Conservation (phyloP, 495 filamentous ascomycete species). For the Coniosporium apollinis region DNA sequence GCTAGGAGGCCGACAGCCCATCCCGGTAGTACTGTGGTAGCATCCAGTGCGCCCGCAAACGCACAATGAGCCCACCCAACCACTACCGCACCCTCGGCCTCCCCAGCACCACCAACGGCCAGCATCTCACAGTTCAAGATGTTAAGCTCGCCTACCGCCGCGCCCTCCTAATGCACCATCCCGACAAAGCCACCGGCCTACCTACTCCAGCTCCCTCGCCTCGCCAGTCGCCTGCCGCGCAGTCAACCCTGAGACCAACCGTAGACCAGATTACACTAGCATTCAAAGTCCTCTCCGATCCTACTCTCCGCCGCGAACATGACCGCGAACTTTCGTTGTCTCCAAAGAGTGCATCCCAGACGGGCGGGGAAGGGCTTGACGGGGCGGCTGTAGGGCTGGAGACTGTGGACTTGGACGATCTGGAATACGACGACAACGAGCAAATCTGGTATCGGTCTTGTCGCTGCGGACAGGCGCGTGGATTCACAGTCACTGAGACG, state of each 20-base stretch:
- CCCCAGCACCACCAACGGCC: constrained; percentile 11
- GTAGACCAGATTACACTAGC: constrained; percentile 70
- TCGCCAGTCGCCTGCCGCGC: constrained; percentile 5
- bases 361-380: constrained; percentile 21
- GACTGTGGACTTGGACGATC: constrained; percentile 68
- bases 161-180: constrained; percentile 63
- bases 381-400: constrained; percentile 63
- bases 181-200: constrained; percentile 43
- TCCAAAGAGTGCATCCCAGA: constrained; percentile 6
- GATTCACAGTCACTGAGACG: constrained; percentile 49
- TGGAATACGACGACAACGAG: constrained; percentile 33
- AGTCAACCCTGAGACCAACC: constrained; percentile 19
- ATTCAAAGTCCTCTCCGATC: constrained; percentile 50
- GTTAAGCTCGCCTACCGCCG: constrained; percentile 65
- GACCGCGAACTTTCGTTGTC: constrained; percentile 37
- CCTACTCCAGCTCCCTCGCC: constrained; percentile 3
- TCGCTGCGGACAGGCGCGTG: constrained; percentile 63
- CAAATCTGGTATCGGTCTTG: constrained; percentile 50
- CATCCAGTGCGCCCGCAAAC: no score
- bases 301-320: constrained; percentile 42
- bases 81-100: constrained; percentile 40
- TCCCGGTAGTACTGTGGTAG: no score
- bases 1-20: no score
- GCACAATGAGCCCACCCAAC: constrained; percentile 5
- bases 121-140: constrained; percentile 18